Conservation (phyloP, 345 rosid genomes). For the Cardamine resedifolia region DNA sequence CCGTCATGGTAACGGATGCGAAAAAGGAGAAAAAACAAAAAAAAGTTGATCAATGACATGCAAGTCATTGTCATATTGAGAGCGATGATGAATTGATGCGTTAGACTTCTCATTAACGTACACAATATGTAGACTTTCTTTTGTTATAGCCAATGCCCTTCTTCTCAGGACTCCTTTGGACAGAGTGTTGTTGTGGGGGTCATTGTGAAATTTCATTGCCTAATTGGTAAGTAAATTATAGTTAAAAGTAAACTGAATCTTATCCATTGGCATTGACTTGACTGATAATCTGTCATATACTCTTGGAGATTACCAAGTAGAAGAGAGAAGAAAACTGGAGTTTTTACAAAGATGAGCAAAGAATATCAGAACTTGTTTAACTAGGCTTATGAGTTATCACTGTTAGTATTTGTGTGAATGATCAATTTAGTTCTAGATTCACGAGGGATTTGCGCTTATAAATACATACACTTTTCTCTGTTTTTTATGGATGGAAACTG, state of each 20-base stretch:
- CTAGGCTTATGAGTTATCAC: no score
- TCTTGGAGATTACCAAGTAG: no score
- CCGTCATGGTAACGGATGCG: not conserved
- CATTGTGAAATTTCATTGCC: not conserved
- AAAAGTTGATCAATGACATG: not conserved
- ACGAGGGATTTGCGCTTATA: no score
- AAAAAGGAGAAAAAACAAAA: not conserved
- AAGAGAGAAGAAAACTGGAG: no score
- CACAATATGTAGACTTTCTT: constrained; percentile 2
- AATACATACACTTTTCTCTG: no score
- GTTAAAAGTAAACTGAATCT: no score
- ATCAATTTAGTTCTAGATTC: no score
- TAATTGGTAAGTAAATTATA: not conserved
- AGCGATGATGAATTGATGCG: not conserved
- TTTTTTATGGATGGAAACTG: no score
- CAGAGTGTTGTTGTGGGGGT: not conserved
- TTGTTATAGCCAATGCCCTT: not conserved
- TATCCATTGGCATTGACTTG: not conserved
- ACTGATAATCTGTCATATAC: not conserved
- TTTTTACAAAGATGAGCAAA: no score
- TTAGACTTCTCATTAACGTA: not conserved
- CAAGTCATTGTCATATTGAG: constrained; percentile 3
- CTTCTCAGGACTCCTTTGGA: not conserved
- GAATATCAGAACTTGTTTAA: no score
- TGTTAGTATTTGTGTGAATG: no score